A percentile compares a stretch with the other conserved stretches of the same genome.
Evolutionary conservation across 306 rosid species (phyloP).

Genomic region (Trichosanthes truncata): DNA sequence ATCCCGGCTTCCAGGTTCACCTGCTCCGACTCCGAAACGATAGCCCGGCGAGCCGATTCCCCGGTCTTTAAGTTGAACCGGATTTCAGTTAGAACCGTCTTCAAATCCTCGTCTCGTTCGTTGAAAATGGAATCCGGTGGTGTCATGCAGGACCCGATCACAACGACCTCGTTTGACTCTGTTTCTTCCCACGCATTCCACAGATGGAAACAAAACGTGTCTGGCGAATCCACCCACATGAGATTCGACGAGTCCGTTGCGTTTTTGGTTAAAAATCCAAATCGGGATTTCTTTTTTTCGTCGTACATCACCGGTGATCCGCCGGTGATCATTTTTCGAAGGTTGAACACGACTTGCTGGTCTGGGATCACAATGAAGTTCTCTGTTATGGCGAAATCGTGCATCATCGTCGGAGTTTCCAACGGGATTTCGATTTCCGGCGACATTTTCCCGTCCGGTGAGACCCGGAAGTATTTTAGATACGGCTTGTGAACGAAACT

Average conservation of each 20-base stretch:
- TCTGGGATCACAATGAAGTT: neutral
- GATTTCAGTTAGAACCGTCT: neutral
- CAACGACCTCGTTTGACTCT: neutral
- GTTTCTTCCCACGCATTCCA: conserved; percentile 15
- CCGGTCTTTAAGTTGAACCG: neutral
- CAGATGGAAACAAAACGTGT: neutral
- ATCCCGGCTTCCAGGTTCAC: neutral
- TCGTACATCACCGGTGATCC: neutral
- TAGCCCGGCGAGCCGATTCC: neutral
- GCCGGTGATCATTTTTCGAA: neutral
- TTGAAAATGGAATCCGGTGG: conserved; percentile 8
- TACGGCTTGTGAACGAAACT: neutral
- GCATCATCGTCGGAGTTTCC: neutral
- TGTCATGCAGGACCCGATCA: neutral
- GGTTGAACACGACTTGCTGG: neutral
- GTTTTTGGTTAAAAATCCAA: neutral
- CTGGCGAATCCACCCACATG: neutral
- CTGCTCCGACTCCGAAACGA: neutral
- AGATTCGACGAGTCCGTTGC: neutral
- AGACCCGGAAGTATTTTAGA: neutral
- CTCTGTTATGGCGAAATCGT: conserved; percentile 11
- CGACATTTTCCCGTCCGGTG: neutral
- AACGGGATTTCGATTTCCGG: neutral
- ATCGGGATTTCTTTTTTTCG: neutral
- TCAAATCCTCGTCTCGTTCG: neutral